Base-by-base conservation (phyloP, 116 monocot genomes). In the Iris pallida region DNA sequence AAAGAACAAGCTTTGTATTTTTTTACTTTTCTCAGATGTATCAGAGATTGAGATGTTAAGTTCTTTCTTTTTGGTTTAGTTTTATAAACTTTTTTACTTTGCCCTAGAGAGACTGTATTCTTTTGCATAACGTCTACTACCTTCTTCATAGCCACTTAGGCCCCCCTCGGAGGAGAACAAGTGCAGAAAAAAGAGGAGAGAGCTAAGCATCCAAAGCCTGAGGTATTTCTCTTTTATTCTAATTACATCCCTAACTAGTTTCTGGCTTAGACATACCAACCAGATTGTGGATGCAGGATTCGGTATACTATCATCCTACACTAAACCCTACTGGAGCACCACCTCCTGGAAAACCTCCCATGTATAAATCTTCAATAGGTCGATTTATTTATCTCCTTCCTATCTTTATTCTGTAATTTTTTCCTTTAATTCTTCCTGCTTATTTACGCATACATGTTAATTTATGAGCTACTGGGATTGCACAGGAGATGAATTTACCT, bases 311-410 rank as follows among this genome's bases (percentile, higher is more conserved):
- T 73, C 97, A 97, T 85, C 97, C 97, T 43, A 97, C 92, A 6
- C 57, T 97, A 19, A 97, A 97, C 61, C 97, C 97, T 43, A 92
- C 97, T 5, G 97, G 97, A 30, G 90, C 97, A 53, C 97, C 97
- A 62, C 97, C 97, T 71, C 97, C 97, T 79, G 97, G 97, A 76
- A 97, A 92, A 64, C 97, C 92, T 73, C 97, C 92, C 4, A 97
- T 97, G 97, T 97, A 97, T 70, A 90, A 97, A 80, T 89, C 92
- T 20, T 83, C 97, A 59, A 79, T 92, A 83, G 97, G 97, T 97
- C 49, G 55, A 45, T 76, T 12, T n/a, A n/a, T n/a, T 30, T 63
- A 0, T 15, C 44, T 59, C 3, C 12, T 65, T 17, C 30, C 16
- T 57, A 65, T 46, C 4, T 55, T n/a, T n/a, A 15, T 63, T 15